Evolutionary conservation across 1,139 yeast species (phyloP), one percentile per base, ranked within the genome.

Genomic region (Lodderomyces parapsilosis): DNA sequence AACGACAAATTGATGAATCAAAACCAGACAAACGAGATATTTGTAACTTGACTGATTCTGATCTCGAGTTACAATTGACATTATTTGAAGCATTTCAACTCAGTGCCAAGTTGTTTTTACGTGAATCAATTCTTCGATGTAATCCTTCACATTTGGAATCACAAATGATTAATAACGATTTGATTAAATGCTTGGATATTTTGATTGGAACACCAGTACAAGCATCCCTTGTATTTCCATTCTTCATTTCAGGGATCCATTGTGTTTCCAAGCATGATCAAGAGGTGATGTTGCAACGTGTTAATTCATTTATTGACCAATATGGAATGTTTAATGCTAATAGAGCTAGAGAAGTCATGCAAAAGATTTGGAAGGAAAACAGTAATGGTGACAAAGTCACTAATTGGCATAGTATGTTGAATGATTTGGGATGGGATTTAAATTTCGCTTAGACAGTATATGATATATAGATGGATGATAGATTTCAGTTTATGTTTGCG

Each of bases 191-290:
- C 45, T 61, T 86, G 27, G 89, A 84, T 53, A 70, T 80, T 4
- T 71, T 86, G 3, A 59, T 87, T 35, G 87, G 80, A 2, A 73
- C 91, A 0, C 75, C 80, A 1, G 85, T 85, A 28, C 91, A 86
- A 55, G 83, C 88, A 5, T 79, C 86, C 2, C 62, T 86, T 15
- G 84, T 85, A 36, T 86, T 86, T 60, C 95, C 95, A 0, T 62
- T 85, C 49, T 87, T 87, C 56, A 80, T 86, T 27, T 84, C 90
- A 0, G 93, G 94, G 1, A 76, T 86, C 52, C 83, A 82, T 57
- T 78, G 86, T 53, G 76, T 80, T 7, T 65, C 74, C 1, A 62
- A 64, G 4, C 62, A 55, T 30, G 84, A 80, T 50, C 71, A 88
- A 18, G 60, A 61, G 13, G 58, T 65, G 36, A 82, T 86, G 78